Evolutionary conservation across 2,329 filamentous ascomycete species (phyloP).

Genomic region (Exophiala phaeomuriformis): DNA sequence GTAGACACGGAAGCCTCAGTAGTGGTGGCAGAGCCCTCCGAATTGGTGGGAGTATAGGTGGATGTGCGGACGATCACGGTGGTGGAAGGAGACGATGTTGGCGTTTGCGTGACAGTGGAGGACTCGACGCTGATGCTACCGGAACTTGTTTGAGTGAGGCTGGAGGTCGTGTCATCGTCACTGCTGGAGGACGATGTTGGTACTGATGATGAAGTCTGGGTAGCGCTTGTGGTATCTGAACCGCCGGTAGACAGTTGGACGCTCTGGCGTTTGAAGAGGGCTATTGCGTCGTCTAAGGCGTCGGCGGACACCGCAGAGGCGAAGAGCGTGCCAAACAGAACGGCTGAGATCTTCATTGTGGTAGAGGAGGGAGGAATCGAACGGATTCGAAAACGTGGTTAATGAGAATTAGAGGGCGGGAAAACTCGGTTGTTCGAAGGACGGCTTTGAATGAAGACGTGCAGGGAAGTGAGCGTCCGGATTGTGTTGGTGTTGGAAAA

Average conservation of each 20-base stretch:
- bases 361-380: neutral
- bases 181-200: constrained; percentile 1
- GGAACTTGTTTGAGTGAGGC: constrained; percentile 20
- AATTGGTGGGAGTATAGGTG: constrained; percentile 11
- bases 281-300: constrained; percentile 22
- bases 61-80: constrained; percentile 16
- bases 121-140: constrained; percentile 15
- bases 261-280: constrained; percentile 23
- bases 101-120: constrained; percentile 14
- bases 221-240: constrained; percentile 19
- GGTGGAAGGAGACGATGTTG: constrained; percentile 12
- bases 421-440: neutral
- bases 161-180: constrained; percentile 16
- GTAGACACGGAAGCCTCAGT: constrained; percentile 9
- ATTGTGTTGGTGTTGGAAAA: neutral
- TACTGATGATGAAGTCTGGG: constrained; percentile 7
- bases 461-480: neutral
- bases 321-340: constrained; percentile 20
- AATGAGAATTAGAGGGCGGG: neutral
- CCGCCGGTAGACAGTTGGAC: constrained; percentile 22
- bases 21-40: constrained; percentile 3
- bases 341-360: constrained; percentile 18
- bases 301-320: constrained; percentile 22
- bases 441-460: constrained; percentile 8
- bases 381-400: neutral